These are phyloP conservation scores for Backusella macrospora DNA, from an alignment of 192 early-diverging fungal genomes.

Conservation along the genomic window DNA sequence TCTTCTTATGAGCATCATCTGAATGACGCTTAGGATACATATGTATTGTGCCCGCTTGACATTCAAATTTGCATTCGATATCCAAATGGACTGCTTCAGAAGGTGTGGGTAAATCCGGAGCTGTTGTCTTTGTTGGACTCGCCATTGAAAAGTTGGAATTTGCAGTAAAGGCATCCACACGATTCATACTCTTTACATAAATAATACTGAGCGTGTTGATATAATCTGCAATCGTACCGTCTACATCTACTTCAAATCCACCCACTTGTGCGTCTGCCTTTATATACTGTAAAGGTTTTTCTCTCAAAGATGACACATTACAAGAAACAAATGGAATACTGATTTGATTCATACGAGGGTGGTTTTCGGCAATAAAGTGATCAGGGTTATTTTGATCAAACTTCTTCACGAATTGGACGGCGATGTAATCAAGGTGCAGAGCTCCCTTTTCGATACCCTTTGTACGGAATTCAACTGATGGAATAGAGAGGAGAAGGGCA, in stretches of 20 bases:
- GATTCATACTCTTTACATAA: slow-evolving; percentile 60
- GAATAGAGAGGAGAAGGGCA: slow-evolving; percentile 66
- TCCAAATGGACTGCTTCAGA: slow-evolving; percentile 45
- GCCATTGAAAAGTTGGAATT: slow-evolving; percentile 26
- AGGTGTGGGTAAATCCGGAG: background rate
- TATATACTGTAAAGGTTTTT: slow-evolving; percentile 43
- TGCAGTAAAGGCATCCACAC: slow-evolving; percentile 53
- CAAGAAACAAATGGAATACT: slow-evolving; percentile 55
- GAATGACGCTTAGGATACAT: slow-evolving; percentile 57
- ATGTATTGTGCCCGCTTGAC: slow-evolving; percentile 49
- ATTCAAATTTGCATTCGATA: slow-evolving; percentile 52
- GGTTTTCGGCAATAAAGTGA: slow-evolving; percentile 55
- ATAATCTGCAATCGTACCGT: slow-evolving; percentile 66
- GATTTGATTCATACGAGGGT: slow-evolving; percentile 58
- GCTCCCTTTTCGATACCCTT: slow-evolving; percentile 58
- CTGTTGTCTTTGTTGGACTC: background rate
- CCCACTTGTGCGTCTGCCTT: slow-evolving; percentile 59
- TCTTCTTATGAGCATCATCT: slow-evolving; percentile 32
- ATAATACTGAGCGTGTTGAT: slow-evolving; percentile 65
- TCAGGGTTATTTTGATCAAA: slow-evolving; percentile 65
- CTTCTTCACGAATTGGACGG: slow-evolving; percentile 67
- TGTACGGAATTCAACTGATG: slow-evolving; percentile 61
- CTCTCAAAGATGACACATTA: slow-evolving; percentile 46
- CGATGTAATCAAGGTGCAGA: slow-evolving; percentile 58
- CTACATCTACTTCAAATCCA: slow-evolving; percentile 76